Base-by-base conservation (phyloP, 2,329 filamentous ascomycete species). In the Pseudogymnoascus sp. region DNA sequence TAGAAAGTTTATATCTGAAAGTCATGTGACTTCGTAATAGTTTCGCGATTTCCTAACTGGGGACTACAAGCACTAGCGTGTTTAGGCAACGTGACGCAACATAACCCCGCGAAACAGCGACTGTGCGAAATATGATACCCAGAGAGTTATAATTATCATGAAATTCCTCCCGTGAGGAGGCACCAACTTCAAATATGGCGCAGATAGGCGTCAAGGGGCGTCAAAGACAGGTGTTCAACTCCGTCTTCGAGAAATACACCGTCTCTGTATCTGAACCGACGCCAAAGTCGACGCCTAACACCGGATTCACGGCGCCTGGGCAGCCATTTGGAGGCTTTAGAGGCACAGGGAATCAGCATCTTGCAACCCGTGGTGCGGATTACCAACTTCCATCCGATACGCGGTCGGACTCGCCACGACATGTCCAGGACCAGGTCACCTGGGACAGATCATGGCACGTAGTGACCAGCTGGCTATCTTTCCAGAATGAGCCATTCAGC, bases 361-460 rank as follows among this genome's bases (percentile, higher is more conserved):
- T 56, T 56, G 50, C n/a, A 8, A 14, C 28, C 28, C 50, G 28
- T 33, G 28, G 50, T 33, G 33, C n/a, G n/a, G 28, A 56, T 33
- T 14, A 35, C 21, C 50, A 56, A 56, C 50, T 10, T 56, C 28
- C 50, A 21, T 33, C 50, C 16, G 28, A 56, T 33, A 12, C 28
- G 11, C 10, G n/a, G 10, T 14, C n/a, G 28, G 50, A 33, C n/a
- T 56, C 47, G 5, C 31, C 50, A 21, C 28, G 50, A 56, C 50
- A 56, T 35, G 50, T 69, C 7, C 59, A 65, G 59, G 68, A 73
- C 67, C 84, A 86, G 73, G 77, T 79, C 62, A 78, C 77, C 66
- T 86, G 81, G 78, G 83, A 87, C 70, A 76, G 81, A 65, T 83
- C 84, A 64, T 88, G 85, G 85, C 82, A 85, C 70, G 74, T 77